Conservation (phyloP, 31 red algal species). For the Porphyra umbilicalis region DNA sequence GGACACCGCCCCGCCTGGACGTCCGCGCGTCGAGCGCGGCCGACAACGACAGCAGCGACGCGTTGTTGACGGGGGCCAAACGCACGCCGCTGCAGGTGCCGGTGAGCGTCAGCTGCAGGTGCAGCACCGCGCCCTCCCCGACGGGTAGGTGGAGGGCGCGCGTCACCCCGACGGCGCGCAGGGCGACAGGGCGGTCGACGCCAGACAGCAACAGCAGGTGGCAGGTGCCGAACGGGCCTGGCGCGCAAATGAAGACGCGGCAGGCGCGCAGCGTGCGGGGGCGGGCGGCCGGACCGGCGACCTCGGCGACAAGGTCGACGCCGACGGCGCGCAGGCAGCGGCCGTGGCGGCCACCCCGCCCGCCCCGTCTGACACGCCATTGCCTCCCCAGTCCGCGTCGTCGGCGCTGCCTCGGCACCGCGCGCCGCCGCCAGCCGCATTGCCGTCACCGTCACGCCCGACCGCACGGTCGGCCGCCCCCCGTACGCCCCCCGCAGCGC, state of each 20-base stretch:
- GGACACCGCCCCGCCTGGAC: neutral
- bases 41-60: neutral
- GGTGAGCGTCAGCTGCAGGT: neutral
- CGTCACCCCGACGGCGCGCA: constrained; percentile 10
- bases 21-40: neutral
- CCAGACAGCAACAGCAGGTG: constrained; percentile 33
- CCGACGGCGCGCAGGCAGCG: neutral
- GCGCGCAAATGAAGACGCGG: neutral
- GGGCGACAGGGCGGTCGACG: constrained; percentile 18
- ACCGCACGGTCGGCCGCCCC: neutral
- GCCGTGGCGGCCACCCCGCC: no score
- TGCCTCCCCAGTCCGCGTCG: no score
- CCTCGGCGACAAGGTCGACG: neutral
- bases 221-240: constrained; percentile 11
- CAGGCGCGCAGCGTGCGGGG: neutral
- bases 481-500: neutral
- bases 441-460: neutral
- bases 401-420: neutral
- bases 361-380: no score
- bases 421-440: no score
- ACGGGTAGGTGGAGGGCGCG: constrained; percentile 2
- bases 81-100: neutral
- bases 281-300: neutral
- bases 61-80: neutral
- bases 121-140: neutral